Base-by-base conservation (phyloP, 352 stramenopile species). In the Phytophthora multivora region DNA sequence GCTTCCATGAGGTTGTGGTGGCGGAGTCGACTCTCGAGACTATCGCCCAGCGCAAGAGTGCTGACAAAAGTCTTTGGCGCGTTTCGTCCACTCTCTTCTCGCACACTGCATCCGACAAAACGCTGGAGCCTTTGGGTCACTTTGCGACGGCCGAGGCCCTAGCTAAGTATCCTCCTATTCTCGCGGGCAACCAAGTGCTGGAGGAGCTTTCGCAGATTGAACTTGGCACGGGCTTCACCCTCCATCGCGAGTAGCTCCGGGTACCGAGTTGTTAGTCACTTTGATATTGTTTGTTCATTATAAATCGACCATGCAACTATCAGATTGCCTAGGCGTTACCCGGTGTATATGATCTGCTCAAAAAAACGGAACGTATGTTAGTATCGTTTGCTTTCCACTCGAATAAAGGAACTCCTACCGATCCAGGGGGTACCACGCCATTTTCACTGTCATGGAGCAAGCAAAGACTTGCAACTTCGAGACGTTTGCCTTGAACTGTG, bases 1-100 rank as follows among this genome's bases (percentile, higher is more conserved):
- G 93, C 16, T 98, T 98, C 71, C 92, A 98, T 60, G 92, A 98
- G 78, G 91, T 98, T 33, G 78, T 96, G 19, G 76, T 97, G 26
- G 80, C 76, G 8, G 73, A 95, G 10, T 63, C 77, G n/a, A 97
- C 91, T 15, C 51, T 90, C 1, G 61, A 90, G 18, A 73, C 74
- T 6, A 97, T 97, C 28, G 68, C 73, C n/a, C 51, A 81, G 49
- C 75, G 81, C 23, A 96, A 92, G 57, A 69, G 61, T 3, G 72
- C 71, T 15, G 82, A 80, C 46, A 82, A 93, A 65, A 91, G 81
- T 36, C 70, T 97, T 21, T 98, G 92, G 92, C 82, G 92, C 42
- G 91, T 98, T 25, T 97, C 86, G 4, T 96, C 85, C 21, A 98
- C 92, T 41, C 90, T 94, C 21, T 98, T 98, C 67, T 88, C 86